phyloP scores from a whole-genome alignment of 129 eudicot genomes.

The Flaveria brownii region DNA sequence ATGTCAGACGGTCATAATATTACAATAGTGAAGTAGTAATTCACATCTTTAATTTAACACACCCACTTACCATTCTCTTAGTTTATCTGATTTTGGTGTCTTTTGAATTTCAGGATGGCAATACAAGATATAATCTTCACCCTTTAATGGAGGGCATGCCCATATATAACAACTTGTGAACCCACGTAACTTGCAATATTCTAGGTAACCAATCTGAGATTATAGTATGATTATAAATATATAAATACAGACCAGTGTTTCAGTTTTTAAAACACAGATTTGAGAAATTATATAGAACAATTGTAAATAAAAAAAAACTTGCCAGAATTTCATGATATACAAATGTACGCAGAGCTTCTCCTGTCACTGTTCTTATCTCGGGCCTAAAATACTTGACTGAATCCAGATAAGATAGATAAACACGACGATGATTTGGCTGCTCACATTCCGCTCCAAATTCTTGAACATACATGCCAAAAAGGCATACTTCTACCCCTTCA shows the following conservation, averaged over 20 bases:
- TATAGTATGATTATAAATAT: not conserved
- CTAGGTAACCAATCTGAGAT: conserved; percentile 89
- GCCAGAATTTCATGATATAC: conserved; percentile 98
- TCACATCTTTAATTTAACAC: conserved; percentile 7
- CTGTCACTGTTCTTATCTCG: conserved; percentile 78
- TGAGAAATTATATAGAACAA: not conserved
- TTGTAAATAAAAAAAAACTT: conserved; percentile 25
- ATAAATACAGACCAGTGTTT: not conserved
- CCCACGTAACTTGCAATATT: conserved; percentile 87
- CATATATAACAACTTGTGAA: conserved; percentile 97
- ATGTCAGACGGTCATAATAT: conserved; percentile 7
- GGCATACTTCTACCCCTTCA: conserved; percentile 99
- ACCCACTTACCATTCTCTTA: conserved; percentile 84
- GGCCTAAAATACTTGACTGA: conserved; percentile 97
- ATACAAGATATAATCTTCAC: conserved; percentile 94
- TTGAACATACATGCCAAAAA: conserved; percentile 99
- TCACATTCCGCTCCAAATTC: conserved; percentile 93
- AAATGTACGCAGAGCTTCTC: conserved; percentile 97
- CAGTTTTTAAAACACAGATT: not conserved
- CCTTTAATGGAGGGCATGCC: conserved; percentile 99
- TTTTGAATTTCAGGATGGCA: conserved; percentile 99
- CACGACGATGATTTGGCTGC: conserved; percentile 98
- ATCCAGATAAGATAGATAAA: conserved; percentile 91
- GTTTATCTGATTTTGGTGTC: conserved; percentile 96
- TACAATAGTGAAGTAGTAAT: not conserved